Evolutionary conservation across 495 filamentous ascomycete genomes (phyloP).

Genomic region (Echria macrotheca): DNA sequence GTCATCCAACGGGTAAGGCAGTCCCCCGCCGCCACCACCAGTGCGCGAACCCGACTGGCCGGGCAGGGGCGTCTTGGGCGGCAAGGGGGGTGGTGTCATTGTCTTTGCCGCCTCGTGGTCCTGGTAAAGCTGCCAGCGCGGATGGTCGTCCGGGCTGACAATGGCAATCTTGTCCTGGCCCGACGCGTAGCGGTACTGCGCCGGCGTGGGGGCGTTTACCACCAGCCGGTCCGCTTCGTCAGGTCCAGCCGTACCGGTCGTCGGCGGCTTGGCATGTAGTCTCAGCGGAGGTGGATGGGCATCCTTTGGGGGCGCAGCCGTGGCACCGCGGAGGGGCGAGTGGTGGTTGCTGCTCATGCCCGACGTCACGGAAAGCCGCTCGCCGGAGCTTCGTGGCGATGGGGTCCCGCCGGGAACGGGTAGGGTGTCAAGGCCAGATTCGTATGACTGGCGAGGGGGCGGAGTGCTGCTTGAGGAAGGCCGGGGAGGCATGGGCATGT

Average conservation of each 20-base stretch:
- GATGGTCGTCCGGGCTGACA: conserved; percentile 52
- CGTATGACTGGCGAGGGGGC: conserved; percentile 40
- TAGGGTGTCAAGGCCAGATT: conserved; percentile 40
- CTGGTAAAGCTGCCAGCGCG: conserved; percentile 43
- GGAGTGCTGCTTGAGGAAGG: conserved; percentile 28
- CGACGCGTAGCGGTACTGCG: conserved; percentile 42
- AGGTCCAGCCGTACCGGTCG: conserved; percentile 8
- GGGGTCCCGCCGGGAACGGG: conserved; percentile 29
- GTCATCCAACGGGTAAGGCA: conserved; percentile 75
- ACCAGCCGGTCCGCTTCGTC: conserved; percentile 43
- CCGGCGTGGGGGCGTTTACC: conserved; percentile 48
- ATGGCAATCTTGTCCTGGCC: conserved; percentile 59
- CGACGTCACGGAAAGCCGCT: conserved; percentile 33
- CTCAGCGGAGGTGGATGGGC: conserved; percentile 30
- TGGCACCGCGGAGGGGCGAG: conserved; percentile 22
- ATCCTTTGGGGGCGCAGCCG: conserved; percentile 29
- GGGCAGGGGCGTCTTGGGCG: conserved; percentile 77
- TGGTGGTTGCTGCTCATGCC: conserved; percentile 26
- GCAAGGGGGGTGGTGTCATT: conserved; percentile 67
- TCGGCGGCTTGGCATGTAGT: conserved; percentile 19
- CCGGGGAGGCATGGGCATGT: conserved; percentile 27
- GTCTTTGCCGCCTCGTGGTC: conserved; percentile 39
- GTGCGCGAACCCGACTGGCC: conserved; percentile 33
- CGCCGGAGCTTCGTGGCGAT: conserved; percentile 40
- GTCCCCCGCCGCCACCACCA: no score